Conservation (phyloP, 805 yeast species). For the Brettanomyces custersianus region DNA sequence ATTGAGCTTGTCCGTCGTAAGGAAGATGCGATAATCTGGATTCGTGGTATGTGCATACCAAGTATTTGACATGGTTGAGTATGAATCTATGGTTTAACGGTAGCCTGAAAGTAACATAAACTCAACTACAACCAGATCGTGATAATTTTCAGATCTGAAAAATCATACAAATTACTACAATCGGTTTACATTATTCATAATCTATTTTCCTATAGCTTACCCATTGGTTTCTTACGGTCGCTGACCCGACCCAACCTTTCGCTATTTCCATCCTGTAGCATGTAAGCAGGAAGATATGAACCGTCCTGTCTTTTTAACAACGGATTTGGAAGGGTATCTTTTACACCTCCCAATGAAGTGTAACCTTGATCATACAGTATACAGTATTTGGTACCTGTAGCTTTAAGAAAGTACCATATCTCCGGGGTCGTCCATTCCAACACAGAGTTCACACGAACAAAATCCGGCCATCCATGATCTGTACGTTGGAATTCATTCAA, state of each 20-base stretch:
- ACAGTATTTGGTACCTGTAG: constrained; percentile 59
- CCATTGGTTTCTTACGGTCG: no score
- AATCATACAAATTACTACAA: no score
- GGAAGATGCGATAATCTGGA: constrained; percentile 12
- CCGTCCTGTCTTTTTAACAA: constrained; percentile 23
- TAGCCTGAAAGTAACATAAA: no score
- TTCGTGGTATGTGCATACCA: constrained; percentile 4
- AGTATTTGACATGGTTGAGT: no score
- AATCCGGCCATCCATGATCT: constrained; percentile 87
- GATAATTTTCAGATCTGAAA: no score
- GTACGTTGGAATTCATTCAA: constrained; percentile 61
- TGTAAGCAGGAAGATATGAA: constrained; percentile 43
- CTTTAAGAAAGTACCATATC: constrained; percentile 74
- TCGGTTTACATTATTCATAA: no score
- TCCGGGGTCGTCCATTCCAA: constrained; percentile 80
- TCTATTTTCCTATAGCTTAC: no score
- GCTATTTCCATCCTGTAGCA: constrained; percentile 48
- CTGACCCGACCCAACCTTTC: constrained; percentile 37
- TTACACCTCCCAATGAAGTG: constrained; percentile 80
- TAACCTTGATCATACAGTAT: constrained; percentile 72
- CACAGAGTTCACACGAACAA: constrained; percentile 78
- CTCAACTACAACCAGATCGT: no score
- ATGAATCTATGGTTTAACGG: no score
- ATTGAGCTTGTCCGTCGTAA: constrained; percentile 17
- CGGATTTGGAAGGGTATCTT: constrained; percentile 69